Evolutionary conservation across 768 basidiomycete species (phyloP).

Genomic region (Exidia glandulosa): DNA sequence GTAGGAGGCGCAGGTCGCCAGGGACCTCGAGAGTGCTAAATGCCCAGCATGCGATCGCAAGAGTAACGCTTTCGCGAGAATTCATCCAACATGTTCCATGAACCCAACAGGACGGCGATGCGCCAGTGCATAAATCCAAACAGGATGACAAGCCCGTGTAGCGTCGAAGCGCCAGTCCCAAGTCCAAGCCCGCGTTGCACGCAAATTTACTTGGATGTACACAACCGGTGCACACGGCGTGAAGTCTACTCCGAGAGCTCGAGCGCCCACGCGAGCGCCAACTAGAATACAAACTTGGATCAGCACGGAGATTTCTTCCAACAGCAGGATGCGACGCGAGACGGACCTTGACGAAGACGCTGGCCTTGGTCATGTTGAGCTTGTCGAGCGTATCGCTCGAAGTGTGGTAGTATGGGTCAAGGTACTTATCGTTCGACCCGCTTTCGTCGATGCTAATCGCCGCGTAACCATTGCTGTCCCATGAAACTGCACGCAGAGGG

Average conservation of each 20-base stretch:
- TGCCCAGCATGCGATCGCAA: too few species aligned
- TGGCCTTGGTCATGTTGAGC: not conserved
- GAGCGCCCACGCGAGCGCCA: not conserved
- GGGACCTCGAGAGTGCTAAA: too few species aligned
- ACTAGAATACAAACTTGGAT: not conserved
- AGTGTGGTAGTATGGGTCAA: not conserved
- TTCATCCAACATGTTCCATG: too few species aligned
- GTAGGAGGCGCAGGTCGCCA: too few species aligned
- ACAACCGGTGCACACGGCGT: not conserved
- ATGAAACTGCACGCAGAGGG: not conserved
- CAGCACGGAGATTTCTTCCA: not conserved
- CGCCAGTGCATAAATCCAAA: not conserved
- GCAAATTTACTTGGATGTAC: not conserved
- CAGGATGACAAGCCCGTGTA: not conserved
- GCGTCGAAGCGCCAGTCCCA: not conserved
- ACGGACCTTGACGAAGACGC: not conserved
- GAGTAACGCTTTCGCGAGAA: too few species aligned
- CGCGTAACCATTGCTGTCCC: not conserved
- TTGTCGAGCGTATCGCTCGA: not conserved
- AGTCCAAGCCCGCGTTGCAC: not conserved
- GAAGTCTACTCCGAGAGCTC: not conserved
- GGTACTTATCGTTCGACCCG: not conserved
- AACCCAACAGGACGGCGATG: too few species aligned
- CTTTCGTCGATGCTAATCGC: not conserved
- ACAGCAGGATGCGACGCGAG: not conserved